phyloP scores from a whole-genome alignment of 2,329 filamentous ascomycete genomes.

The Penicillium brevicompactum region DNA sequence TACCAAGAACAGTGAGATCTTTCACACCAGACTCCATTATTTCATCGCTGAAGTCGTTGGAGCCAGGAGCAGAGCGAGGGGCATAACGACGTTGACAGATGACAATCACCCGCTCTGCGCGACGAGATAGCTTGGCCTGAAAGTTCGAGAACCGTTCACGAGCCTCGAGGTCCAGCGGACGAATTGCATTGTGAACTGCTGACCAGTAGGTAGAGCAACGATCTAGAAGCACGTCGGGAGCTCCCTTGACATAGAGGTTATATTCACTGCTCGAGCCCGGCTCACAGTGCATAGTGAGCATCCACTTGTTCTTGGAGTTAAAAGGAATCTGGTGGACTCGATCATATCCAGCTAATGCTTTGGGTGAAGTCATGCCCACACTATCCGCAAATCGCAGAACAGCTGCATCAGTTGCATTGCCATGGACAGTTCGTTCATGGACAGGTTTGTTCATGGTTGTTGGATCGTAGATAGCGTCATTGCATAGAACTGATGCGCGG shows the following conservation, averaged over 20 bases:
- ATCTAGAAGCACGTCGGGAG: slow-evolving; percentile 71
- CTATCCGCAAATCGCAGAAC: slow-evolving; percentile 71
- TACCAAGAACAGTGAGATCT: slow-evolving; percentile 53
- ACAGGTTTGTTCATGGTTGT: slow-evolving; percentile 62
- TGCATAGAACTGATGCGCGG: slow-evolving; percentile 68
- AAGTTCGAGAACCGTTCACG: slow-evolving; percentile 57
- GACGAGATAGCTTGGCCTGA: slow-evolving; percentile 69
- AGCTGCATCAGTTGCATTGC: slow-evolving; percentile 76
- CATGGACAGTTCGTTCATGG: slow-evolving; percentile 65
- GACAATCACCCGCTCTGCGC: slow-evolving; percentile 70
- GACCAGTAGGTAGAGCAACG: slow-evolving; percentile 63
- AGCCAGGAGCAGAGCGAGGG: slow-evolving; percentile 43
- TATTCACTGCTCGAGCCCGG: slow-evolving; percentile 35
- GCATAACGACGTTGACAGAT: slow-evolving; percentile 64
- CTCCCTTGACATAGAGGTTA: slow-evolving; percentile 67
- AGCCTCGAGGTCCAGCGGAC: slow-evolving; percentile 53
- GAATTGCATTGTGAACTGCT: slow-evolving; percentile 57
- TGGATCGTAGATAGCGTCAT: slow-evolving; percentile 73
- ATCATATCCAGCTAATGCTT: slow-evolving; percentile 61
- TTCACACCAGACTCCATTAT: slow-evolving; percentile 43
- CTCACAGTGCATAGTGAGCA: slow-evolving; percentile 60
- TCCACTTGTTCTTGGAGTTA: slow-evolving; percentile 84
- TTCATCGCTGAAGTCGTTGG: slow-evolving; percentile 56
- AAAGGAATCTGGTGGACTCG: slow-evolving; percentile 72
- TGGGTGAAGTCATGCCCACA: slow-evolving; percentile 60